Percentiles rank a stretch among this genome's conserved stretches.
phyloP scores from a whole-genome alignment of 495 filamentous ascomycete species.

The Oidiodendron maius region DNA sequence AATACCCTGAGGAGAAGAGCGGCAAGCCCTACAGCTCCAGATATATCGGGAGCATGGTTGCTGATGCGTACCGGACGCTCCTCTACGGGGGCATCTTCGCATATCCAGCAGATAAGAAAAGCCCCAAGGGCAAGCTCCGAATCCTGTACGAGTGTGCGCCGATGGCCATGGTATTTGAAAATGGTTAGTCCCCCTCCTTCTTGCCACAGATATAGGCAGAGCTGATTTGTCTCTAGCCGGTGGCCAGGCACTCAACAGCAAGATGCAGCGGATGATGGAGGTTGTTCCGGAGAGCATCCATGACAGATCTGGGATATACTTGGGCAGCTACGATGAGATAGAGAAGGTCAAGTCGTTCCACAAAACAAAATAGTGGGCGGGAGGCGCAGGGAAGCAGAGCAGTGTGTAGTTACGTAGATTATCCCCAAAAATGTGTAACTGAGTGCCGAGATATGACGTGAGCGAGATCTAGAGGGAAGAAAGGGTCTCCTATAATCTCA shows the following conservation, averaged over 20 bases:
- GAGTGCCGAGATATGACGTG: not conserved
- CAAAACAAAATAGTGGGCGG: constrained; percentile 6
- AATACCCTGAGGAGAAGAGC: constrained; percentile 60
- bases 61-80: constrained; percentile 92
- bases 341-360: constrained; percentile 73
- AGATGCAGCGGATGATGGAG: constrained; percentile 82
- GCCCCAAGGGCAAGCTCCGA: constrained; percentile 92
- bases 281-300: constrained; percentile 92
- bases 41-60: constrained; percentile 98
- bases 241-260: constrained; percentile 83
- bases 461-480: not conserved
- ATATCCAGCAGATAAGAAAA: constrained; percentile 97
- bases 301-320: constrained; percentile 90
- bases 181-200: constrained; percentile 54
- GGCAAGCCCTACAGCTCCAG: constrained; percentile 90
- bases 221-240: constrained; percentile 52
- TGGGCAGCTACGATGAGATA: constrained; percentile 91
- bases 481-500: too few species aligned
- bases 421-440: too few species aligned
- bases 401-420: not conserved
- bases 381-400: not conserved
- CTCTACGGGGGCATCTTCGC: constrained; percentile 96
- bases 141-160: constrained; percentile 98
- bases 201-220: not conserved
- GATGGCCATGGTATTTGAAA: constrained; percentile 99